Percentiles rank a stretch among this genome's conserved stretches.
Evolutionary conservation across 75 land plant species (phyloP).

Genomic region (Adiantum capillusveneris): DNA sequence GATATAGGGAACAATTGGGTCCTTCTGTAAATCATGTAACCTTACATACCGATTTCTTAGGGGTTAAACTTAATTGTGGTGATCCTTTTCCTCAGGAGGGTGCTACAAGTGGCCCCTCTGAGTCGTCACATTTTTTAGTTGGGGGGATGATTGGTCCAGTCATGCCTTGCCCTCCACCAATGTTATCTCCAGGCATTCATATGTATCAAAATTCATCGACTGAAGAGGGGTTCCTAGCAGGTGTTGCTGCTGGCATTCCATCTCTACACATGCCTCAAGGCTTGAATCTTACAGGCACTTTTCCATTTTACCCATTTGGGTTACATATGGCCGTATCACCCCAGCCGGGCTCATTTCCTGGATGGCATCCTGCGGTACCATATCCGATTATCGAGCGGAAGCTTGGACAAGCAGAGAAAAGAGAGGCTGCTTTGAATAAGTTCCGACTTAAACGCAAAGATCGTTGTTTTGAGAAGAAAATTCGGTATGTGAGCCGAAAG

Average conservation of each 20-base stretch:
- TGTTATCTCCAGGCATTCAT: constrained; percentile 29
- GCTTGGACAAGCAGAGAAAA: constrained; percentile 41
- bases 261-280: constrained; percentile 29
- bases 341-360: constrained; percentile 30
- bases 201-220: constrained; percentile 34
- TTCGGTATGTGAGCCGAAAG: constrained; percentile 72
- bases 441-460: constrained; percentile 79
- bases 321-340: constrained; percentile 26
- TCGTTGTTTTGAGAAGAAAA: constrained; percentile 79
- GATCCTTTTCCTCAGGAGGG: constrained; percentile 6
- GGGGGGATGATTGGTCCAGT: constrained; percentile 18
- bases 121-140: constrained; percentile 32
- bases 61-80: no score
- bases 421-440: constrained; percentile 79
- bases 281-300: constrained; percentile 28
- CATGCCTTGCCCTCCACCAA: constrained; percentile 11
- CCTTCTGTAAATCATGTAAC: no score
- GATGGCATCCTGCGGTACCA: constrained; percentile 26
- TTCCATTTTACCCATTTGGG: constrained; percentile 44
- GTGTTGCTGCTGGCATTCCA: constrained; percentile 25
- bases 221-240: constrained; percentile 18
- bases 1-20: no score
- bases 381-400: constrained; percentile 33
- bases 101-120: constrained; percentile 9
- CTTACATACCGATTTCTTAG: no score